A percentile compares a stretch with the other conserved stretches of the same genome.
Conservation (phyloP, 495 filamentous ascomycete genomes). For the Aspergillus coremiiformis region DNA sequence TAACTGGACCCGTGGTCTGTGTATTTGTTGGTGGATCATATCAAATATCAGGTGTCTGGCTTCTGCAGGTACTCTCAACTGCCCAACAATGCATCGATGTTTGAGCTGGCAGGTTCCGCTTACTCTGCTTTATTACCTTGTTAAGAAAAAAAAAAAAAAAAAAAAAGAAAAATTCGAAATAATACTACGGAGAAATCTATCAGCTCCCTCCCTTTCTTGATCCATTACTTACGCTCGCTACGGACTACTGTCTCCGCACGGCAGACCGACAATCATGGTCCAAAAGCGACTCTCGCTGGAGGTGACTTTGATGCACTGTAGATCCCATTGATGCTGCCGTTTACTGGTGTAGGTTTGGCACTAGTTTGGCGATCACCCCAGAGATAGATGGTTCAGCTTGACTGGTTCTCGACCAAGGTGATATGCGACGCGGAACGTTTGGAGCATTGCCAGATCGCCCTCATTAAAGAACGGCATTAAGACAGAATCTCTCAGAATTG, state of each 20-base stretch:
- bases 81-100: slow-evolving; percentile 4
- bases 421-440: background rate
- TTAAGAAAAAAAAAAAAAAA: background rate
- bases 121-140: background rate
- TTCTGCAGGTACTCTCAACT: slow-evolving; percentile 11
- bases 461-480: background rate
- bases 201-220: too few species aligned
- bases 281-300: background rate
- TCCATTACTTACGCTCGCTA: too few species aligned
- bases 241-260: too few species aligned
- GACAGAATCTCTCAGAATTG: background rate
- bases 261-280: background rate
- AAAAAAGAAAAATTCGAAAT: too few species aligned
- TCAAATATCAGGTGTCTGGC: slow-evolving; percentile 2
- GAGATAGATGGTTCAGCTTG: background rate
- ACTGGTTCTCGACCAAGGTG: background rate
- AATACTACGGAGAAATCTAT: too few species aligned
- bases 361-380: slow-evolving; percentile 11
- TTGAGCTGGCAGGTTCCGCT: slow-evolving; percentile 10
- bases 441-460: background rate
- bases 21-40: slow-evolving; percentile 1
- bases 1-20: background rate
- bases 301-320: slow-evolving; percentile 1
- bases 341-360: slow-evolving; percentile 7
- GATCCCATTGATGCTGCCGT: background rate